These are phyloP conservation scores for Irineochytrium annulatum DNA, from an alignment of 192 early-diverging fungal species.

Conservation along the genomic window DNA sequence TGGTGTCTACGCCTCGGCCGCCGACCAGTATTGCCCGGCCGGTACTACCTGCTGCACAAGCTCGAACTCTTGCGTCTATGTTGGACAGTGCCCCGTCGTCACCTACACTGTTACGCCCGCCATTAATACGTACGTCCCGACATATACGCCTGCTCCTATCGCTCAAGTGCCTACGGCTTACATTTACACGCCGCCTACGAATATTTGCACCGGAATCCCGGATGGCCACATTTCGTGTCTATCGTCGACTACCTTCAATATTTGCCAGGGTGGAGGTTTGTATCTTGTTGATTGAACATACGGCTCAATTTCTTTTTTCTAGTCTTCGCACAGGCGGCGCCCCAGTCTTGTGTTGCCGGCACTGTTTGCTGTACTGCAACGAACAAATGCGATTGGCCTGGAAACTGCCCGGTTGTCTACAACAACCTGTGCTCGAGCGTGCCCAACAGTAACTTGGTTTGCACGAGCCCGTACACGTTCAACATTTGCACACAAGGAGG, in stretches of 20 bases:
- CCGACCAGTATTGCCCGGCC: not conserved
- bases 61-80: not conserved
- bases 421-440: not conserved
- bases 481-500: conserved; percentile 2
- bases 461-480: conserved; percentile 5
- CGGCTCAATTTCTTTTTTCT: not conserved
- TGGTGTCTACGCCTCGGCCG: not conserved
- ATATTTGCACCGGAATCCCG: conserved; percentile 5
- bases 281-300: not conserved
- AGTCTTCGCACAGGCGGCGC: not conserved
- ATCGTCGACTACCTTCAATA: not conserved
- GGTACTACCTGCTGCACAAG: not conserved
- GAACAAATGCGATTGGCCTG: not conserved
- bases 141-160: not conserved
- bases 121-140: not conserved
- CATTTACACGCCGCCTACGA: not conserved
- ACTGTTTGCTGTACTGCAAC: conserved; percentile 9
- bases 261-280: not conserved
- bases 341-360: conserved; percentile 9
- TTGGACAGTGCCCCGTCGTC: conserved; percentile 1
- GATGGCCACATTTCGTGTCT: conserved; percentile 1
- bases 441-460: conserved; percentile 1
- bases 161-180: not conserved
- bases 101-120: not conserved
- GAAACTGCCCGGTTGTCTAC: conserved; percentile 5